Conservation (phyloP, 306 rosid species). For the Citrullus amarus region DNA sequence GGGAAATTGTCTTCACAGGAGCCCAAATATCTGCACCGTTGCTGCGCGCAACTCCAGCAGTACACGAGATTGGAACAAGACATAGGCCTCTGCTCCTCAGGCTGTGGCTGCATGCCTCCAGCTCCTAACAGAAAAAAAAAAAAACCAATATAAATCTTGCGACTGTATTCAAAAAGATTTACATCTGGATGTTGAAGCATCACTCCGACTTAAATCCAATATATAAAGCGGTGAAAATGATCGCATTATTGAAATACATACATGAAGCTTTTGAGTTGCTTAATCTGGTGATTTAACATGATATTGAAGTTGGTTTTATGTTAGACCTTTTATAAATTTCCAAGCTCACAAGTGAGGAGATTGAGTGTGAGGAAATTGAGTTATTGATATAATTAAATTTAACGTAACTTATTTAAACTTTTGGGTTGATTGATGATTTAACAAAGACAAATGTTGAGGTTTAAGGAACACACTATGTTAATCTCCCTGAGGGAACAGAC, state of each 20-base stretch:
- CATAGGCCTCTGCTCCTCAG: conserved; percentile 83
- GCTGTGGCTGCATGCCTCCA: conserved; percentile 38
- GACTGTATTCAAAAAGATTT: background rate
- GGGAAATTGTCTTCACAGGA: conserved; percentile 62
- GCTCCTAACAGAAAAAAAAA: conserved; percentile 27
- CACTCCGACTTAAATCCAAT: background rate
- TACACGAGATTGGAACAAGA: conserved; percentile 61
- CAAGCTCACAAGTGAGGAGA: no score
- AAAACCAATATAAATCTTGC: background rate
- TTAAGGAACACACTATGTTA: background rate
- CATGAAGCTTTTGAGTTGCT: no score
- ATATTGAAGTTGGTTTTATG: no score
- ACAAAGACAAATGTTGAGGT: background rate
- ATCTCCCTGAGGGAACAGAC: background rate
- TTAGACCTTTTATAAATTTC: no score
- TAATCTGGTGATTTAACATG: no score
- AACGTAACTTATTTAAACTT: no score
- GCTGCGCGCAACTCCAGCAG: conserved; percentile 76
- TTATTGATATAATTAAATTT: no score
- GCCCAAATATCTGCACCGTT: conserved; percentile 99
- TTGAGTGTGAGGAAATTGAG: no score
- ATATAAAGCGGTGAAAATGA: background rate
- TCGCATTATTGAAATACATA: no score
- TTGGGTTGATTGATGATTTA: no score
- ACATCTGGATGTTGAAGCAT: background rate